Evolutionary conservation across 805 yeast species (phyloP), one percentile per base, ranked within the genome.

Genomic region (Ogataea populi-albae): DNA sequence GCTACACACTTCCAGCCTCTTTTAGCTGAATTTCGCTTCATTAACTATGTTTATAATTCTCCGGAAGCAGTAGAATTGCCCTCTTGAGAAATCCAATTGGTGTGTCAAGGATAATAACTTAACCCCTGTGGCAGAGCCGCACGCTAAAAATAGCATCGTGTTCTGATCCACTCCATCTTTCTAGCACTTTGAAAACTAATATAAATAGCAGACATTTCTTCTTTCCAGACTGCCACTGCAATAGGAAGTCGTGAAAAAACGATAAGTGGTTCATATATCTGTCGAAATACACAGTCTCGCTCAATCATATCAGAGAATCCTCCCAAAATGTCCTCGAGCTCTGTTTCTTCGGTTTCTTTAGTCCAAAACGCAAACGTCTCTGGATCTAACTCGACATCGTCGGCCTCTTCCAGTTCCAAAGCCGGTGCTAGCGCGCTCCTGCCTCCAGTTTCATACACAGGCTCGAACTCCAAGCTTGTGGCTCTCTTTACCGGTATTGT

Each of bases 381-480:
- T 38, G 43, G 44, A 27, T 23, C 51, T 24, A 28, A 34, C 23
- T 33, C 50, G 12, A 20, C 49, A 15, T 33, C 53, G 11, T 24
- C 50, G 11, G 22, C 51, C 27, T 35, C 52, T 7, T 37, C 55
- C 11, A 16, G 51, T 21, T 37, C 55, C 2, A 30, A 51, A 16
- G 55, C 49, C 26, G 56, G 46, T 43, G 61, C 53, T 34, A 50
- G 44, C 32, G 23, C 46, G 11, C 33, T 51, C 23, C 12, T 31
- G 23, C 35, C 44, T 33, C 53, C 53, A 39, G 30, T 50, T 28
- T 26, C 47, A 34, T 57, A 52, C 54, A 33, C 55, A 30, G 57
- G 57, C 28, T 53, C 61, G 18, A 50, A 52, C 50, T 34, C 55
- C 32, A 58, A 58, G 47, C 38, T 55, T 23, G 52, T 52, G 17